Conservation (phyloP, 495 filamentous ascomycete species). For the Xylaria nigripes region DNA sequence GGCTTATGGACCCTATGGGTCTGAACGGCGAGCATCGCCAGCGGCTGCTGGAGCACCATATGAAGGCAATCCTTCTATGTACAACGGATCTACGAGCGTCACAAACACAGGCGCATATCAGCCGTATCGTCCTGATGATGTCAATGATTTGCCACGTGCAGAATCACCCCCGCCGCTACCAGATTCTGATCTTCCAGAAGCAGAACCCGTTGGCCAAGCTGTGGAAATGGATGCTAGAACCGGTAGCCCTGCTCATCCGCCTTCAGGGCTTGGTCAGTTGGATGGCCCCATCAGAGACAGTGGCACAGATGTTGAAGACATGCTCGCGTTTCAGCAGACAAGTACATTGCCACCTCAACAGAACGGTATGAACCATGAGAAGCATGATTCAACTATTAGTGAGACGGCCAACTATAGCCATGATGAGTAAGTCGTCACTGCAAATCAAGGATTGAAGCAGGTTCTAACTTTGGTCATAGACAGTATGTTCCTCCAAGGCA, state of each 20-base stretch:
- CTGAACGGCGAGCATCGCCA: conserved; percentile 29
- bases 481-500: conserved; percentile 59
- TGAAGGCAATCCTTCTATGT: conserved; percentile 23
- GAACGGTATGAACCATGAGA: no score
- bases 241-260: conserved; percentile 41
- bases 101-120: conserved; percentile 26
- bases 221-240: conserved; percentile 72
- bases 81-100: conserved; percentile 18
- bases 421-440: conserved; percentile 55
- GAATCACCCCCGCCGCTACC: conserved; percentile 61
- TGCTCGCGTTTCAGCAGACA: conserved; percentile 60
- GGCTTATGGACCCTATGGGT: conserved; percentile 32
- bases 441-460: background rate
- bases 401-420: conserved; percentile 61
- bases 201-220: conserved; percentile 54
- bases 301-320: conserved; percentile 59
- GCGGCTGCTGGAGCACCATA: conserved; percentile 32
- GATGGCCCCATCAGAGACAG: conserved; percentile 49
- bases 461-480: conserved; percentile 25
- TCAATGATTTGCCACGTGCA: conserved; percentile 37
- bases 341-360: conserved; percentile 31
- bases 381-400: conserved; percentile 42
- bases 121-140: conserved; percentile 35
- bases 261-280: conserved; percentile 38
- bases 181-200: conserved; percentile 32